These are phyloP conservation scores for Melocanna baccifera DNA, from an alignment of 176 grass and related monocot genomes.

Conservation along the genomic window DNA sequence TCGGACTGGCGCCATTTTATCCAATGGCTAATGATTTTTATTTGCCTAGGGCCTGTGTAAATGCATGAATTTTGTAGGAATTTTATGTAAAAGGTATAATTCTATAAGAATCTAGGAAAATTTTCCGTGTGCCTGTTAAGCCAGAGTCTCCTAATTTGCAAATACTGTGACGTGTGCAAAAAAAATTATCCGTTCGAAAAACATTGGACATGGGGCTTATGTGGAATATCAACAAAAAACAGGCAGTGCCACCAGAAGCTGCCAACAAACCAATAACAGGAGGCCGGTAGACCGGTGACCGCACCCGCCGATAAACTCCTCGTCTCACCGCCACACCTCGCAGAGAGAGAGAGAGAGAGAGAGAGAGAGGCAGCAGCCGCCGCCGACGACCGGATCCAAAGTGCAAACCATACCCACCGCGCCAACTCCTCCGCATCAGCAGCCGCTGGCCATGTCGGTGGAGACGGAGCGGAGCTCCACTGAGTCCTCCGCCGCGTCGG, in stretches of 20 bases:
- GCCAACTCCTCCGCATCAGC: not conserved
- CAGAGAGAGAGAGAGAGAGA: constrained; percentile 10
- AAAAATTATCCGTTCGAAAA: not conserved
- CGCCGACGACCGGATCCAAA: not conserved
- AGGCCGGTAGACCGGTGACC: constrained; percentile 24
- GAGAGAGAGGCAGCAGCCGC: not conserved
- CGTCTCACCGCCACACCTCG: not conserved
- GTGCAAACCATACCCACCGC: not conserved
- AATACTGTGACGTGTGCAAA: no score
- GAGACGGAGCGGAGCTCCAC: constrained; percentile 90
- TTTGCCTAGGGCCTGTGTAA: no score
- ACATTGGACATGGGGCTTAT: not conserved
- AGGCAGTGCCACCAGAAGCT: not conserved
- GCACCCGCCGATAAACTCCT: constrained; percentile 33
- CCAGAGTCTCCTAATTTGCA: no score
- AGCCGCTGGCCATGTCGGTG: constrained; percentile 50
- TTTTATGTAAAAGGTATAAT: no score
- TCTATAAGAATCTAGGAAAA: no score
- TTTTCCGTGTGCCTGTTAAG: no score
- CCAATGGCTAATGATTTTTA: no score
- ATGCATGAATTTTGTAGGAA: no score
- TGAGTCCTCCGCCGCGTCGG: constrained; percentile 55
- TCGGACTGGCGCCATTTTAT: no score
- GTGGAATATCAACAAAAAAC: not conserved
- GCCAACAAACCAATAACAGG: not conserved